Evolutionary conservation across 176 grass and related monocot genomes (phyloP), one percentile per base, ranked within the genome.

Genomic region (Urochloa ruziziensis): DNA sequence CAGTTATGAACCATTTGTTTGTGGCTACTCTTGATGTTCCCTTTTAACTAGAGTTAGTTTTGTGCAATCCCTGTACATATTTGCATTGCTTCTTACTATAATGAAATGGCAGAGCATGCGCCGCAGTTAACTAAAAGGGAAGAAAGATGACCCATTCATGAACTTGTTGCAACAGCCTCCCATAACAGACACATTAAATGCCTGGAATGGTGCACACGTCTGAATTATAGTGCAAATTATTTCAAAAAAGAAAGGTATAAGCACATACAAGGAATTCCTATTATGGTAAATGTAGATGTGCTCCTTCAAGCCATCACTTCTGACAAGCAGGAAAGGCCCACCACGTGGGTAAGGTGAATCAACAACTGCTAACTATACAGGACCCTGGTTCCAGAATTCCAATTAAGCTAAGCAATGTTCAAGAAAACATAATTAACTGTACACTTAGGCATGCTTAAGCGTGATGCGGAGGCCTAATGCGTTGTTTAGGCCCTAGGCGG

Each of bases 151-250:
- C 48, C 19, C 57, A 43, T 43, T 18, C 25, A 44, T 33, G 40
- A 71, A 5, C 13, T 69, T 32, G 4, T 35, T 46, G 15, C 48
- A 51, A 59, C 35, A 27, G 28, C 32, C 62, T 61, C 40, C 24
- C 62, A 8, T 14, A 12, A 35, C 54, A 88, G 10, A 19, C 32
- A 40, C 1, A 30, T 65, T 61, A 75, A 80, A 68, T 80, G 69
- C 8, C 43, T 61, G 57, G 6, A 80, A 52, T 17, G 33, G 67
- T 29, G 23, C 51, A 58, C 3, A 4, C 27, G 75, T 60, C 13
- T 84, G 64, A 16, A 85, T 18, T 28, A 80, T 57, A 80, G 57
- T 80, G 37, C 12, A 58, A 79, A 80, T 49, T n/a, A n/a, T n/a
- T n/a, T n/a, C n/a, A n/a, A n/a, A n/a, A n/a, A n/a, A 73, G 17